Base-by-base conservation (phyloP, 306 rosid genomes). In the Dicorynia guianensis region DNA sequence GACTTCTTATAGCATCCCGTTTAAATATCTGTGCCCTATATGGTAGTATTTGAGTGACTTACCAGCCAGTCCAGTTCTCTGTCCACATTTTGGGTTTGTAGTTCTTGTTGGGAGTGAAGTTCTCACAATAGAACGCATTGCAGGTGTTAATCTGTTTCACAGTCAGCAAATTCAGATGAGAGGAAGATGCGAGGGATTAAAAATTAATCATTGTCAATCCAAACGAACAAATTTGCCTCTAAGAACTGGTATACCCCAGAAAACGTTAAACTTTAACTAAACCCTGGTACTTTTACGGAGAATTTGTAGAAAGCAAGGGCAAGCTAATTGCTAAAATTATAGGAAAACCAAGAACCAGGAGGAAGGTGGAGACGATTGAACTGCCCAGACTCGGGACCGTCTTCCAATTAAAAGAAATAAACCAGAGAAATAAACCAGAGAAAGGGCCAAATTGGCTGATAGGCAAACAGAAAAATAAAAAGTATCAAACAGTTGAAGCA, bases 31-130 rank as follows among this genome's bases (percentile, higher is more conserved):
- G 36, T 17, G 35, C 19, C 42, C 71, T 44, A 20, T 8, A 14
- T 11, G 38, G 39, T 35, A 49, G 58, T 68, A 56, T 70, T 56
- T 65, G 73, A 44, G n/a, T 55, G 59, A 60, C 85, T 76, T 79
- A 95, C 99, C 99, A 96, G 52, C 98, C 89, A 81, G 91, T 89
- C 99, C 99, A 96, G 50, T 83, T 86, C 78, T 96, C 99, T 7
- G 99, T 96, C 97, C 97, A 96, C 91, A 96, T 86, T 80, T 93
- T 96, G 68, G 99, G 99, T 72, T 89, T 96, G 66, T 86, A 80
- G 11, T 61, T 39, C 77, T 83, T 67, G 87, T 93, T 92, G 38
- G 99, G 98, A 12, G 69, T 86, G 76, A 84, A 96, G 58, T 87
- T 88, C 76, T 96, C 98, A 61, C 98, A 96, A 83, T 96, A 96